These are phyloP conservation scores for Syzygium syzygioides DNA, from an alignment of 441 rosid genomes.

Conservation along the genomic window DNA sequence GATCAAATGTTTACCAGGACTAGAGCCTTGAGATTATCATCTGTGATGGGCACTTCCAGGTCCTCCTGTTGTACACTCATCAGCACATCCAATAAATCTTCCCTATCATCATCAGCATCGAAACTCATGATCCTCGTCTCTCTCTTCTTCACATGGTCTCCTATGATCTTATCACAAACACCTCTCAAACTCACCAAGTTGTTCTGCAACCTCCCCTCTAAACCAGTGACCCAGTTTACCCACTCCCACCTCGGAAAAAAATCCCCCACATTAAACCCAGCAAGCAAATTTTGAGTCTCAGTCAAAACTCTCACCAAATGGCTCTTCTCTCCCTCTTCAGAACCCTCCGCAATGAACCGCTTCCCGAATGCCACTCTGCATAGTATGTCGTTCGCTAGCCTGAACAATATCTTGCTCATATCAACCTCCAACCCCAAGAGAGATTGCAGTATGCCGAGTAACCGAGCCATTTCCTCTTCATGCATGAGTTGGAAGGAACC, in stretches of 20 bases:
- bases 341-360: conserved; percentile 5
- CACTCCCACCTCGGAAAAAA: conserved; percentile 23
- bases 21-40: conserved; percentile 30
- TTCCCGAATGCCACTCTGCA: conserved; percentile 25
- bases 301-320: conserved; percentile 9
- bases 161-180: conserved; percentile 22
- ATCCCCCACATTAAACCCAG: conserved; percentile 27
- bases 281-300: conserved; percentile 20
- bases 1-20: conserved; percentile 5
- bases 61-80: conserved; percentile 12
- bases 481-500: conserved; percentile 8
- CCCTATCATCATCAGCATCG: neutral
- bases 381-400: conserved; percentile 12
- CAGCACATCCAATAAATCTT: conserved; percentile 30
- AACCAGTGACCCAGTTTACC: conserved; percentile 14
- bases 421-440: conserved; percentile 10
- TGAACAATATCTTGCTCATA: conserved; percentile 21
- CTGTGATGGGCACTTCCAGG: conserved; percentile 25
- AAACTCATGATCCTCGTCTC: neutral
- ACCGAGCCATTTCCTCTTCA: conserved; percentile 28
- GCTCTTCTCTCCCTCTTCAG: neutral
- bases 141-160: conserved; percentile 16
- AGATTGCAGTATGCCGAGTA: neutral
- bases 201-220: conserved; percentile 15
- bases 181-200: conserved; percentile 14